phyloP scores from a whole-genome alignment of 352 stramenopile species.

The Pythium brachiatum region DNA sequence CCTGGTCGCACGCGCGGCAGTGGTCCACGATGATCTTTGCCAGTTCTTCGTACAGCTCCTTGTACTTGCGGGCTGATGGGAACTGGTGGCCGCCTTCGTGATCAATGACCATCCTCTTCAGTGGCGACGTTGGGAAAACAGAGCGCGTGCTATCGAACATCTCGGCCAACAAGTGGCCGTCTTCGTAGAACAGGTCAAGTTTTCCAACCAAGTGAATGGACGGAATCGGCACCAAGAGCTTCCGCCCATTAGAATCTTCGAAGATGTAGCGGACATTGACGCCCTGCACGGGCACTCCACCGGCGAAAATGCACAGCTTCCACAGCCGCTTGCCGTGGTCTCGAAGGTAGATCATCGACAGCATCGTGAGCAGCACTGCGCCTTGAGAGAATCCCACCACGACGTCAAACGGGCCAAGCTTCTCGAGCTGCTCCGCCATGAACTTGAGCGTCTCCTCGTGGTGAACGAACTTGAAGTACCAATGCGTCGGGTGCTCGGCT shows the following conservation, averaged over 20 bases:
- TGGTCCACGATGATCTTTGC: slow-evolving; percentile 27
- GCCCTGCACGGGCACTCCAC: slow-evolving; percentile 34
- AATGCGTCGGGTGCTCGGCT: slow-evolving; percentile 4
- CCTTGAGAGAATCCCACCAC: slow-evolving; percentile 61
- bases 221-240: slow-evolving; percentile 25
- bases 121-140: slow-evolving; percentile 4
- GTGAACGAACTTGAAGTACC: slow-evolving; percentile 34
- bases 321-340: slow-evolving; percentile 30
- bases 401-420: slow-evolving; percentile 45
- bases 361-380: slow-evolving; percentile 40
- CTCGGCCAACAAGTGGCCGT: slow-evolving; percentile 27
- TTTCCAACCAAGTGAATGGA: slow-evolving; percentile 50
- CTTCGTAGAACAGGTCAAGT: slow-evolving; percentile 30
- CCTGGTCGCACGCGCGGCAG: slow-evolving; percentile 20
- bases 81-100: slow-evolving; percentile 42
- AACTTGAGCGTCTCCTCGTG: slow-evolving; percentile 39
- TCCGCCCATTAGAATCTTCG: slow-evolving; percentile 22
- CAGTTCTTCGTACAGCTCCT: slow-evolving; percentile 29
- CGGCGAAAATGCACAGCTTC: slow-evolving; percentile 41
- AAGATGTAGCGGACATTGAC: slow-evolving; percentile 39
- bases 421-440: slow-evolving; percentile 35
- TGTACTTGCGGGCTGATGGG: slow-evolving; percentile 27
- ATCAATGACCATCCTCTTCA: slow-evolving; percentile 33
- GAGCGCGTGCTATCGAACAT: slow-evolving; percentile 34
- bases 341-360: slow-evolving; percentile 36